Evolutionary conservation across 1,284 basidiomycete genomes (phyloP).

Genomic region (Cryptococcus sp.): DNA sequence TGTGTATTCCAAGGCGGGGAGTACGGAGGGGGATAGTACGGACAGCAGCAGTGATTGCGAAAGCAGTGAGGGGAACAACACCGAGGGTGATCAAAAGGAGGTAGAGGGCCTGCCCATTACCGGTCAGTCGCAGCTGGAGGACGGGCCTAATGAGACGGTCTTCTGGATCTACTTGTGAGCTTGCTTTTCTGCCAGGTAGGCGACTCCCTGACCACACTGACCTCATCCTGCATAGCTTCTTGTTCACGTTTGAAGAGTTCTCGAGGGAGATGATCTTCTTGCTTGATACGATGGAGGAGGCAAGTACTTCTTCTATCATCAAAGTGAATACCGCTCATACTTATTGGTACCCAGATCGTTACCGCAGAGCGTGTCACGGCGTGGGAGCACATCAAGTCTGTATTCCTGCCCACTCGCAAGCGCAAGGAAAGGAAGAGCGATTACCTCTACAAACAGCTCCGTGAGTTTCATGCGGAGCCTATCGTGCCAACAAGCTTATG

Average conservation of each 20-base stretch:
- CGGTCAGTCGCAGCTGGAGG: constrained; percentile 2
- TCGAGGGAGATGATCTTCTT: constrained; percentile 74
- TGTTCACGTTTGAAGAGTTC: constrained; percentile 91
- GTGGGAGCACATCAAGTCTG: constrained; percentile 31
- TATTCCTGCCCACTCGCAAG: constrained; percentile 16
- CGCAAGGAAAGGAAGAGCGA: constrained; percentile 16
- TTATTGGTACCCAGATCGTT: constrained; percentile 26
- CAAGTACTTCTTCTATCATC: constrained; percentile 11
- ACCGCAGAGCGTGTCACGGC: constrained; percentile 25
- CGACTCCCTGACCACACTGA: constrained; percentile 31
- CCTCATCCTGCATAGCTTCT: constrained; percentile 68
- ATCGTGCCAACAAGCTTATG: too few relatives aligned
- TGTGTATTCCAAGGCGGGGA: constrained; percentile 15
- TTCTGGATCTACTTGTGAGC: constrained; percentile 87
- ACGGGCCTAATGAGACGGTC: constrained; percentile 56
- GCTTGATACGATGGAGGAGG: constrained; percentile 71
- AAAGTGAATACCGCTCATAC: not conserved
- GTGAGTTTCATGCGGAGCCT: constrained; percentile 24
- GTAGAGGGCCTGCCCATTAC: constrained; percentile 1
- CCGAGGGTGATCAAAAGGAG: not conserved
- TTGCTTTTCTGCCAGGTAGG: not conserved
- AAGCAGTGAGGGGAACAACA: too few relatives aligned
- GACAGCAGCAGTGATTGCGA: constrained; percentile 25
- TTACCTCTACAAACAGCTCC: constrained; percentile 43
- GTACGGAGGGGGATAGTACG: constrained; percentile 1